phyloP scores from a whole-genome alignment of 2,329 filamentous ascomycete genomes.

The Bimuria novae-zelandiae region DNA sequence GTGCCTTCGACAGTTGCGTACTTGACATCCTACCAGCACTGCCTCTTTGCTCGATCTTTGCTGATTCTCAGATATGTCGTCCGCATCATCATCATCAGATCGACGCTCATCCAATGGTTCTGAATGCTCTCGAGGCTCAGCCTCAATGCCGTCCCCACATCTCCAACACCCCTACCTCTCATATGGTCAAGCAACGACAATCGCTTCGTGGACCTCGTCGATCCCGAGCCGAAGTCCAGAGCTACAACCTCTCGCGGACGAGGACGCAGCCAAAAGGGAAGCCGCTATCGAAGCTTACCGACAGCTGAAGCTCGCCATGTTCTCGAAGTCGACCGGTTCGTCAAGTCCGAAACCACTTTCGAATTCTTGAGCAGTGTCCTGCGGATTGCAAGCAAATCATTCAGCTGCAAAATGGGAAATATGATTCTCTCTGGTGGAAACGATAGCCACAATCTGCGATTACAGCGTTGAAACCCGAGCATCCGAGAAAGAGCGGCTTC shows the following conservation, averaged over 20 bases:
- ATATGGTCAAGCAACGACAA: constrained; percentile 32
- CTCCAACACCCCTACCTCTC: constrained; percentile 34
- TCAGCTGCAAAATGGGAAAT: not conserved
- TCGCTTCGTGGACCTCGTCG: constrained; percentile 39
- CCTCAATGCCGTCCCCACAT: constrained; percentile 15
- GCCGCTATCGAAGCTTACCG: constrained; percentile 42
- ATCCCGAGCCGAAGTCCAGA: constrained; percentile 26
- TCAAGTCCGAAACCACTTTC: not conserved
- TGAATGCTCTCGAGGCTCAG: constrained; percentile 23
- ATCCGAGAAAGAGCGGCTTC: too few relatives aligned
- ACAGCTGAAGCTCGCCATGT: constrained; percentile 38
- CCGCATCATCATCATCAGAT: constrained; percentile 14
- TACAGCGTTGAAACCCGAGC: too few relatives aligned
- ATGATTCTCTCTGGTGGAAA: not conserved
- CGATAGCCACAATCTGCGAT: too few relatives aligned
- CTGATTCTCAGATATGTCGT: constrained; percentile 18
- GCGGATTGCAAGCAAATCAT: not conserved
- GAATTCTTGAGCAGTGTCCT: not conserved
- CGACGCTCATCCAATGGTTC: constrained; percentile 24
- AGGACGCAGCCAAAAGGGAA: constrained; percentile 26
- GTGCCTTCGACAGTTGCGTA: not conserved
- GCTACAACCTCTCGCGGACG: constrained; percentile 14
- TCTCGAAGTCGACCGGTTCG: constrained; percentile 39
- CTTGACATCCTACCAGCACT: not conserved
- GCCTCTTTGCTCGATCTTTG: not conserved